Base-by-base conservation (phyloP, 352 stramenopile species). In the Phytophthora pistaciae region DNA sequence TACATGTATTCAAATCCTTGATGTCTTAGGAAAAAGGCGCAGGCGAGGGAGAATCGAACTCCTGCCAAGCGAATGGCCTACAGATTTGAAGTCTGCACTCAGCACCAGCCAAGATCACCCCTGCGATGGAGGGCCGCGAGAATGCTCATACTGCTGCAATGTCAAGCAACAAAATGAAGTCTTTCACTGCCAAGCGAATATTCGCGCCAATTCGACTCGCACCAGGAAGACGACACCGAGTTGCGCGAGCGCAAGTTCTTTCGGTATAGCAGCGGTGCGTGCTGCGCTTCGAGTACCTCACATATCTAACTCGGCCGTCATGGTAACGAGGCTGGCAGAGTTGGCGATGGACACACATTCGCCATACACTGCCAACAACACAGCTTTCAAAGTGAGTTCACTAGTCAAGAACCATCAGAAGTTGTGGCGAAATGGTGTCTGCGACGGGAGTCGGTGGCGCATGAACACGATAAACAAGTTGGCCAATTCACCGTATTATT, bases 71-170 rank as follows among this genome's bases (percentile, higher is more conserved):
- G 80, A 95, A 90, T 90, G 86, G 85, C 91, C 88, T 91, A 94
- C 88, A 94, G 89, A 94, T 97, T 96, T 96, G 91, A 96, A 96
- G 89, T 95, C 89, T 95, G 88, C 87, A 95, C 89, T 83, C 74
- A 89, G 87, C 88, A 96, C 91, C 88, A 96, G 87, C 88, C 85
- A 92, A 91, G 91, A 74, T 96, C 88, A 97, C 85, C 64, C 84
- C 85, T 95, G 89, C 87, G 23, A 48, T 4, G 16, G 21, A 7
- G 7, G 48, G 13, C 1, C 18, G 3, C 23, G 3, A 9, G 13
- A 33, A 52, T 64, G 46, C 6, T 60, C 16, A 48, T 56, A 64
- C 33, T 38, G 5, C 0, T 73, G 1, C 13, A 56, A 60, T 38
- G 20, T 0, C 20, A 54, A 31, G 48, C 5, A 10, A 16, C 3